Conservation (phyloP, 1,284 basidiomycete species). For the Vanrija sp. region DNA sequence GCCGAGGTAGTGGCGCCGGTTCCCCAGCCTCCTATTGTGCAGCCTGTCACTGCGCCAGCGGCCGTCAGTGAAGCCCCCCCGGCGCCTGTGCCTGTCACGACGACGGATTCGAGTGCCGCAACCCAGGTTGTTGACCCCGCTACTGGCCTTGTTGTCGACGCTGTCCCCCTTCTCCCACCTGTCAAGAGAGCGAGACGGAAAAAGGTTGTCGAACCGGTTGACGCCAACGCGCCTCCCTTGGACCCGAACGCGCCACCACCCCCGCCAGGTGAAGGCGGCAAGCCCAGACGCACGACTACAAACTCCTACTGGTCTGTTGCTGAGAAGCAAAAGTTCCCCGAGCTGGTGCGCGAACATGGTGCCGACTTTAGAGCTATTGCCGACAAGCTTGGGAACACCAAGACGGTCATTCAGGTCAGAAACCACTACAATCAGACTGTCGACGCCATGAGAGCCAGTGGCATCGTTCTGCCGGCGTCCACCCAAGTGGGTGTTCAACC, state of each 20-base stretch:
- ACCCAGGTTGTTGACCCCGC: slow-evolving; percentile 9
- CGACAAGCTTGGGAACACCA: slow-evolving; percentile 62
- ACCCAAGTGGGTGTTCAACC: slow-evolving; percentile 16
- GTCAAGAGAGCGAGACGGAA: slow-evolving; percentile 36
- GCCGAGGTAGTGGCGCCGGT: background rate
- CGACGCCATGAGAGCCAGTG: slow-evolving; percentile 9
- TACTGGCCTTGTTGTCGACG: slow-evolving; percentile 11
- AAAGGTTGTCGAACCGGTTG: slow-evolving; percentile 18
- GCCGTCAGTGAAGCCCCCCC: background rate
- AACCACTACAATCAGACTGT: slow-evolving; percentile 51
- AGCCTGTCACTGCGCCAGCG: background rate
- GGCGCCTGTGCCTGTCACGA: background rate
- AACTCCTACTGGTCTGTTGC: slow-evolving; percentile 55
- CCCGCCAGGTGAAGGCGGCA: slow-evolving; percentile 1
- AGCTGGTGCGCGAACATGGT: slow-evolving; percentile 64
- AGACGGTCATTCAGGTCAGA: slow-evolving; percentile 72
- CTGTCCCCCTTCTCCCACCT: slow-evolving; percentile 29
- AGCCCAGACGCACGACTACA: slow-evolving; percentile 24
- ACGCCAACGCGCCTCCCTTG: background rate
- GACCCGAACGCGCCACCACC: slow-evolving; percentile 2
- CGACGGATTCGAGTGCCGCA: background rate
- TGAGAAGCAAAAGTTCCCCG: slow-evolving; percentile 57
- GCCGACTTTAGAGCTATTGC: slow-evolving; percentile 72
- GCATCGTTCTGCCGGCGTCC: slow-evolving; percentile 11
- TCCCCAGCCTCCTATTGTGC: background rate